These are phyloP conservation scores for Rhytidhysteron rufulum DNA, from an alignment of 2,329 filamentous ascomycete species.

Conservation along the genomic window DNA sequence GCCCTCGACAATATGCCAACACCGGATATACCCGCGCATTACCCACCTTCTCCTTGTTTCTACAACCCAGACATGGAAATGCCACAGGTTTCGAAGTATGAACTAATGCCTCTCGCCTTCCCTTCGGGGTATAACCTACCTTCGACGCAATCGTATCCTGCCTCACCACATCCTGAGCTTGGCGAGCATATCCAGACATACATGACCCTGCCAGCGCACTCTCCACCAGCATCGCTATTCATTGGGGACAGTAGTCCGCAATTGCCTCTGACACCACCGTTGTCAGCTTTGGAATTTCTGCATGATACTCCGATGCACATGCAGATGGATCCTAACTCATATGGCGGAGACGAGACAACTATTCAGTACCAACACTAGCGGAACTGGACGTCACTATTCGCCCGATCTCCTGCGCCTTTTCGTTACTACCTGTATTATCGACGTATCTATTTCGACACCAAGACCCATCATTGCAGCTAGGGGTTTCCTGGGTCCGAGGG, in stretches of 20 bases:
- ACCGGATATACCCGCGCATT: slow-evolving; percentile 9
- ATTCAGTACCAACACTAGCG: too few species aligned
- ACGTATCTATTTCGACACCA: too few species aligned
- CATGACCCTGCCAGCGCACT: slow-evolving; percentile 16
- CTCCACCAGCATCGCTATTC: slow-evolving; percentile 20
- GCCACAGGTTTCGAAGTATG: slow-evolving; percentile 6
- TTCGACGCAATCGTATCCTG: slow-evolving; percentile 7
- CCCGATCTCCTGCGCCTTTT: too few species aligned
- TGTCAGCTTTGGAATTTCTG: background rate
- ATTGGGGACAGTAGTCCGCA: slow-evolving; percentile 4
- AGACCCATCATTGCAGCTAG: too few species aligned
- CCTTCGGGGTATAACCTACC: slow-evolving; percentile 7
- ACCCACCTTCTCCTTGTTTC: slow-evolving; percentile 12
- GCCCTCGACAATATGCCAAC: slow-evolving; percentile 6
- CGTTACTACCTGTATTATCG: too few species aligned
- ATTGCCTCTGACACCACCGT: slow-evolving; percentile 4
- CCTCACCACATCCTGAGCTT: slow-evolving; percentile 5
- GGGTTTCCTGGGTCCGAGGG: too few species aligned
- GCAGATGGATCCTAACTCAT: background rate
- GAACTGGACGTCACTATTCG: too few species aligned
- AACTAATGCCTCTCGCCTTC: slow-evolving; percentile 8
- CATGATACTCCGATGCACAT: too few species aligned
- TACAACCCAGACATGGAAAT: slow-evolving; percentile 20
- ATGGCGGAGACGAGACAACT: too few species aligned
- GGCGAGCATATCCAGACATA: too few species aligned